A percentile compares a stretch with the other conserved stretches of the same genome.
These are phyloP conservation scores for Penicillium arizonense DNA, from an alignment of 495 filamentous ascomycete species.

Conservation along the genomic window DNA sequence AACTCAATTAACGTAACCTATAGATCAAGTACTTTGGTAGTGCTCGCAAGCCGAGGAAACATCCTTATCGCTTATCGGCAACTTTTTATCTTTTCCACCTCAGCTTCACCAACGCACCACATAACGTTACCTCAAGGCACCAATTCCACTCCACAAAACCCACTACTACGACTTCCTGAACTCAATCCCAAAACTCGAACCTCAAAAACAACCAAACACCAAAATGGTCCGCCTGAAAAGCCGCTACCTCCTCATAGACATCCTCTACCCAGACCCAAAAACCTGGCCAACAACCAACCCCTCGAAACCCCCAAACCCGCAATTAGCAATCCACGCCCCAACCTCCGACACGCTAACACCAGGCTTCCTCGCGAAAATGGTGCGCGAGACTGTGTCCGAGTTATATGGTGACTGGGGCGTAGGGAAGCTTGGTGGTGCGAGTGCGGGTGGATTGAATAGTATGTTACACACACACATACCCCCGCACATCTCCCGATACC, in stretches of 20 bases:
- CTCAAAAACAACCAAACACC: conserved; percentile 1
- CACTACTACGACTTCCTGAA: background rate
- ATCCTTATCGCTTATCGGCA: conserved; percentile 20
- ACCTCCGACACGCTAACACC: conserved; percentile 65
- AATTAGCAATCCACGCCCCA: conserved; percentile 73
- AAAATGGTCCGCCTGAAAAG: conserved; percentile 93
- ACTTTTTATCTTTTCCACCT: conserved; percentile 6
- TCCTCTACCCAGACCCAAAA: conserved; percentile 73
- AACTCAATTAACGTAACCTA: no score
- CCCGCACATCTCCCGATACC: background rate
- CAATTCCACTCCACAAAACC: background rate
- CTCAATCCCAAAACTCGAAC: background rate
- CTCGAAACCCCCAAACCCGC: conserved; percentile 17
- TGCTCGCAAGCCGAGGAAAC: background rate
- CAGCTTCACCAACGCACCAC: background rate
- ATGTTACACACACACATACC: conserved; percentile 12
- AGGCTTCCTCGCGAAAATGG: conserved; percentile 59
- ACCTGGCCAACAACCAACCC: conserved; percentile 25
- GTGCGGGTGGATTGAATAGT: conserved; percentile 64
- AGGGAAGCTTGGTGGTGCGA: conserved; percentile 55
- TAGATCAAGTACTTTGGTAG: background rate
- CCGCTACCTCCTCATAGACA: conserved; percentile 88
- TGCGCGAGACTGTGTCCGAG: conserved; percentile 64
- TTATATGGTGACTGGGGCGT: conserved; percentile 92
- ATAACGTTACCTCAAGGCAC: background rate